Evolutionary conservation across 306 rosid genomes (phyloP).

Genomic region (Fragaria ananassa): DNA sequence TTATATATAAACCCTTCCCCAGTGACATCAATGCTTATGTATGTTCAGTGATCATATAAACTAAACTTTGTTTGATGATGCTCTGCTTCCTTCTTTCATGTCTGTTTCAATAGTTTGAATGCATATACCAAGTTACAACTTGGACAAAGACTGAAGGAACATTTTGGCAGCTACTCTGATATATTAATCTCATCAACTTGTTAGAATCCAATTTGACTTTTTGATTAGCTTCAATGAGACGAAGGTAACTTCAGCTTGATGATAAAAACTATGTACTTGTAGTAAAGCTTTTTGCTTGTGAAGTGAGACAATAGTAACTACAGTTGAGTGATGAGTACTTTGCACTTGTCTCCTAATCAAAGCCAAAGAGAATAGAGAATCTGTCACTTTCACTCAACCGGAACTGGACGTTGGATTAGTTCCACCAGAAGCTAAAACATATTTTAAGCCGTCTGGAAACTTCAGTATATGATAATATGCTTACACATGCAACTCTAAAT

Average conservation of each 20-base stretch:
- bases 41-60: neutral
- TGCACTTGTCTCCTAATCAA: neutral
- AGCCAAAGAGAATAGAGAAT: neutral
- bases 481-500: neutral
- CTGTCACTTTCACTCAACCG: neutral
- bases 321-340: conserved; percentile 6
- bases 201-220: neutral
- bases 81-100: neutral
- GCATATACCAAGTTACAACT: neutral
- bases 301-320: neutral
- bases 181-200: neutral
- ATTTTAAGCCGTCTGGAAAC: neutral
- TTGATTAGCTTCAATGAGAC: neutral
- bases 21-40: neutral
- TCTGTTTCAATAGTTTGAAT: neutral
- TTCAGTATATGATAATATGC: neutral
- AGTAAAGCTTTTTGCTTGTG: conserved; percentile 5
- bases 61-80: neutral
- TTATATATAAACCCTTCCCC: neutral
- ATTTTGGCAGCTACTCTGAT: neutral
- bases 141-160: neutral
- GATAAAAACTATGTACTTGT: neutral
- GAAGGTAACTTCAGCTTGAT: neutral
- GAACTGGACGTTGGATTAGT: neutral
- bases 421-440: neutral